Conservation (phyloP, 1,139 yeast species). For the Kodamaea sp. region DNA sequence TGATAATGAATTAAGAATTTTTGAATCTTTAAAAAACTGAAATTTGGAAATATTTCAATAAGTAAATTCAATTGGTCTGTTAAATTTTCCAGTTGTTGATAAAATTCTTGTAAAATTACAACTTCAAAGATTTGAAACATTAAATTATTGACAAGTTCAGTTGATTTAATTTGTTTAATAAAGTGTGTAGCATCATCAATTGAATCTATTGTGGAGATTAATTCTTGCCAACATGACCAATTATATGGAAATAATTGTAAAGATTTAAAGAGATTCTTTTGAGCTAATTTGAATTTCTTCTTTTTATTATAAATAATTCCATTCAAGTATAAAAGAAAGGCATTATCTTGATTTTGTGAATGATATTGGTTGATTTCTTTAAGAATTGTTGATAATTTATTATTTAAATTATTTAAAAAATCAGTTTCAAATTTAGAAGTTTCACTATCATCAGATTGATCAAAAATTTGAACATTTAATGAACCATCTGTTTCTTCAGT, state of each 20-base stretch:
- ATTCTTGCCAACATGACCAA: conserved; percentile 93
- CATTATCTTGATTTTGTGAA: conserved; percentile 35
- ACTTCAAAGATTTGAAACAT: conserved; percentile 71
- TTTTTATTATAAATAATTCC: conserved; percentile 66
- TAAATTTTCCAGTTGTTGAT: conserved; percentile 58
- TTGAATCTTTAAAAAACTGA: conserved; percentile 73
- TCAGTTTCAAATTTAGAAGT: conserved; percentile 11
- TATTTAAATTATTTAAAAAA: conserved; percentile 21
- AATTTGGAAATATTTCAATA: conserved; percentile 58
- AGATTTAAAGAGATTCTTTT: conserved; percentile 55
- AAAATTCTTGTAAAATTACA: conserved; percentile 74
- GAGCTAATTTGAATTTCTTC: conserved; percentile 58
- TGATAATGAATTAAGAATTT: conserved; percentile 79
- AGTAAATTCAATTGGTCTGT: conserved; percentile 48
- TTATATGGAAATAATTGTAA: conserved; percentile 69
- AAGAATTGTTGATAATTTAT: conserved; percentile 40
- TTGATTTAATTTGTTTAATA: conserved; percentile 34
- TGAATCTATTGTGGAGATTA: conserved; percentile 59
- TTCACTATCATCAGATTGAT: not conserved
- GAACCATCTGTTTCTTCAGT: conserved; percentile 72
- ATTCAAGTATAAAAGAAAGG: conserved; percentile 65
- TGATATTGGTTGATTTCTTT: conserved; percentile 36
- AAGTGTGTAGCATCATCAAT: conserved; percentile 59
- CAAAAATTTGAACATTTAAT: conserved; percentile 27
- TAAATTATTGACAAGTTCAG: conserved; percentile 28